phyloP scores from a whole-genome alignment of 805 yeast genomes.

The Lipomyces starkeyi region DNA sequence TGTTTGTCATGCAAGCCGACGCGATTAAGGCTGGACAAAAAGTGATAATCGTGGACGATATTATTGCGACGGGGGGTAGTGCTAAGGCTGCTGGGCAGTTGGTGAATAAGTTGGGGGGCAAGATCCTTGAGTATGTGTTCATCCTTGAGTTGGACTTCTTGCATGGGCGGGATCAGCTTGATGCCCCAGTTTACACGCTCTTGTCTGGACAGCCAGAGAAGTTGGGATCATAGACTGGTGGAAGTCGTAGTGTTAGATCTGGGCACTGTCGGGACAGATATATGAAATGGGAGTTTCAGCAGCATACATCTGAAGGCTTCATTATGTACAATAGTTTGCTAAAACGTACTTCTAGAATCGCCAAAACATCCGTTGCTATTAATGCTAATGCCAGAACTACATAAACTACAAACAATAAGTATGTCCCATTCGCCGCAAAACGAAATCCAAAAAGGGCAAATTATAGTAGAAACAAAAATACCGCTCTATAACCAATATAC shows the following conservation, averaged over 20 bases:
- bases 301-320: neutral
- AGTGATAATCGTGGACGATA: conserved; percentile 91
- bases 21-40: conserved; percentile 80
- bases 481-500: neutral
- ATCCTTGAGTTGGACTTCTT: conserved; percentile 95
- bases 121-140: conserved; percentile 79
- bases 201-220: conserved; percentile 48
- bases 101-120: conserved; percentile 68
- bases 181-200: conserved; percentile 87
- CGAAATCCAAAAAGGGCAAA: neutral
- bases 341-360: neutral
- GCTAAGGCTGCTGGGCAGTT: conserved; percentile 93
- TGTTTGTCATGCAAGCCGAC: conserved; percentile 84
- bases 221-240: conserved; percentile 13
- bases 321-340: neutral
- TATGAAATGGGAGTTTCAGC: neutral
- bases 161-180: conserved; percentile 87
- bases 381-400: neutral
- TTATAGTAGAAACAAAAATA: neutral
- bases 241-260: neutral
- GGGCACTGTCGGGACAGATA: neutral
- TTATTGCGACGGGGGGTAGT: conserved; percentile 95
- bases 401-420: neutral
- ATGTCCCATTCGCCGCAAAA: neutral
- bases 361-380: neutral